Conservation (phyloP, 805 yeast species). For the Wickerhamomyces chambardii region DNA sequence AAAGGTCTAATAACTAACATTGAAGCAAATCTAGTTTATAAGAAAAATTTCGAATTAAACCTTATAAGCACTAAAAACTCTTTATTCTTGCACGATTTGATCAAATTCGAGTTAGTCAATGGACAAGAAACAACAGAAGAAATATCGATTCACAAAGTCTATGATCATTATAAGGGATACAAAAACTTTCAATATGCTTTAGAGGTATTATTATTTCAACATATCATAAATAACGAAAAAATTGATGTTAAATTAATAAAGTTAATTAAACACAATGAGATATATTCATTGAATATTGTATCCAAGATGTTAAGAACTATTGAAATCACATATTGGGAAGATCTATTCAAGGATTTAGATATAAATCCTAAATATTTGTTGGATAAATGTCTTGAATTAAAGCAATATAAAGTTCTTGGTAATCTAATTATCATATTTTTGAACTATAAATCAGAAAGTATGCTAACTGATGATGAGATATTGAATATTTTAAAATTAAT, state of each 20-base stretch:
- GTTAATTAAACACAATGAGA: constrained; percentile 14
- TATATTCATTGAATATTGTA: constrained; percentile 21
- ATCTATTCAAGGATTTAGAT: constrained; percentile 27
- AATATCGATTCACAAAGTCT: constrained; percentile 12
- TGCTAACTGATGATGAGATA: constrained; percentile 3
- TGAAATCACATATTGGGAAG: constrained; percentile 37
- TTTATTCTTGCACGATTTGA: constrained; percentile 34
- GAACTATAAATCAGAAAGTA: constrained; percentile 24
- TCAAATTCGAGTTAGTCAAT: constrained; percentile 32
- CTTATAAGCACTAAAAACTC: constrained; percentile 27
- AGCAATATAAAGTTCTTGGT: constrained; percentile 36
- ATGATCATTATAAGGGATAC: constrained; percentile 23
- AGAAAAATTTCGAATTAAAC: constrained; percentile 22
- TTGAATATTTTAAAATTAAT: constrained; percentile 15
- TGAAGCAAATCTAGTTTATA: constrained; percentile 22
- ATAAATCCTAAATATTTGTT: constrained; percentile 33
- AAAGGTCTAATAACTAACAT: constrained; percentile 33
- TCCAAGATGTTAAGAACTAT: constrained; percentile 43
- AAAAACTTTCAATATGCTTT: constrained; percentile 32
- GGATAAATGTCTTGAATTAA: constrained; percentile 27
- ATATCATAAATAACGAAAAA: constrained; percentile 6
- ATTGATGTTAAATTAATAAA: constrained; percentile 11
- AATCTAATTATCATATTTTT: constrained; percentile 37
- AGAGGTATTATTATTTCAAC: constrained; percentile 34
- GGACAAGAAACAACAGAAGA: too few species aligned